Evolutionary conservation across 495 filamentous ascomycete species (phyloP), one percentile per base, ranked within the genome.

Genomic region (Parmelia sp.): DNA sequence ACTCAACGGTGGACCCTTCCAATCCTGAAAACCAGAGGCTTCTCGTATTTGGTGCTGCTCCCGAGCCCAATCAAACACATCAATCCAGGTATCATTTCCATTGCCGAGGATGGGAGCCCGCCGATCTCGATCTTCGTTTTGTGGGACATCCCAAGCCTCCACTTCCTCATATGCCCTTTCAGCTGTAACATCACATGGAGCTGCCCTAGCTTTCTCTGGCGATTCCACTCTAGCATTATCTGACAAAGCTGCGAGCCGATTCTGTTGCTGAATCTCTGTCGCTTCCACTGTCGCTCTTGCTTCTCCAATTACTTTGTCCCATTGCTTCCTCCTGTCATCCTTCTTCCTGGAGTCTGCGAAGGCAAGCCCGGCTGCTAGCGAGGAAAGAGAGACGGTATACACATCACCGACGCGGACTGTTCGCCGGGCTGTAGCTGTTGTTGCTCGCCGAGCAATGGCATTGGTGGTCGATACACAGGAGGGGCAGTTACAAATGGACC

Each of bases 381-480:
- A 79, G 2, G 84, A 83, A 65, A 86, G 87, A 69, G 79, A 83
- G 29, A 84, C 78, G 27, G 85, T 88, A 64, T 83, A 87, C 29
- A 83, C 68, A 73, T 84, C 79, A 68, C 76, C 77, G 64, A 72
- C 74, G 14, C 74, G 73, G 40, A 80, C 65, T 68, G 77, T 78
- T 33, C 75, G 78, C 60, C 74, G 73, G 35, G 73, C 62, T 29
- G 79, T 72, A 19, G 74, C 71, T 12, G 75, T 77, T 40, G 77
- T 77, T 35, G 76, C 69, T 64, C 77, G 74, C 58, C 82, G 79
- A 60, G 76, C 67, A 35, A 82, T 49, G n/a, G 72, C 70, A 40
- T 75, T 74, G 42, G 78, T 70, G 29, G 76, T 70, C 60, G 79
- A 79, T 17, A 78, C 58, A 73, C 85, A 86, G 39, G 82, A 71